phyloP scores from a whole-genome alignment of 2,329 filamentous ascomycete species.

The Dendrostoma leiphaemia region DNA sequence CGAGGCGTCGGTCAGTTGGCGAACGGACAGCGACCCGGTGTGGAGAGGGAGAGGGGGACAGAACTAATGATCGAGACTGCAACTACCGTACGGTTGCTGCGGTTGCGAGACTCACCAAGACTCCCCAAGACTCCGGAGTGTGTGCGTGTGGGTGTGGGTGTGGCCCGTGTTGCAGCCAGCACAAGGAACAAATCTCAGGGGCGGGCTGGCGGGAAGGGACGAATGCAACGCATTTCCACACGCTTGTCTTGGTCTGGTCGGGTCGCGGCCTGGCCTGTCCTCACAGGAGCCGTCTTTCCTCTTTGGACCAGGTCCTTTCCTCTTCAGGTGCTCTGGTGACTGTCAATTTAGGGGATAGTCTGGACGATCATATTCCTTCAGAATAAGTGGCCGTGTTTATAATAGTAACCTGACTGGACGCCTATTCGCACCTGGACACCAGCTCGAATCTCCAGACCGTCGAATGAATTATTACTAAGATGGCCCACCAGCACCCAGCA shows the following conservation, averaged over 20 bases:
- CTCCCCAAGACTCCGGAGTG: not conserved
- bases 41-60: not conserved
- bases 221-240: not conserved
- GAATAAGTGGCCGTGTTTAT: too few relatives aligned
- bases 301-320: not conserved
- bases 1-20: slow-evolving; percentile 1
- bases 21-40: not conserved
- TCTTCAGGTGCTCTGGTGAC: not conserved
- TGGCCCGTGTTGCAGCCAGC: not conserved
- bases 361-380: too few relatives aligned
- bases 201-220: not conserved
- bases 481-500: too few relatives aligned
- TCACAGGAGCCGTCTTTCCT: not conserved
- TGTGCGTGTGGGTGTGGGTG: not conserved
- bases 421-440: too few relatives aligned
- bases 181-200: not conserved
- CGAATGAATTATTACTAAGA: not conserved
- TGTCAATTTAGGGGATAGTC: not conserved
- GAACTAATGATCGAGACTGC: not conserved
- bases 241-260: not conserved
- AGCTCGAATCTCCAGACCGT: too few relatives aligned
- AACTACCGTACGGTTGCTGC: not conserved
- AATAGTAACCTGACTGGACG: too few relatives aligned
- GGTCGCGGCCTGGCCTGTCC: not conserved
- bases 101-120: not conserved